These are phyloP conservation scores for Orobanche coerulescens DNA, from an alignment of 257 asterid species.

Conservation along the genomic window DNA sequence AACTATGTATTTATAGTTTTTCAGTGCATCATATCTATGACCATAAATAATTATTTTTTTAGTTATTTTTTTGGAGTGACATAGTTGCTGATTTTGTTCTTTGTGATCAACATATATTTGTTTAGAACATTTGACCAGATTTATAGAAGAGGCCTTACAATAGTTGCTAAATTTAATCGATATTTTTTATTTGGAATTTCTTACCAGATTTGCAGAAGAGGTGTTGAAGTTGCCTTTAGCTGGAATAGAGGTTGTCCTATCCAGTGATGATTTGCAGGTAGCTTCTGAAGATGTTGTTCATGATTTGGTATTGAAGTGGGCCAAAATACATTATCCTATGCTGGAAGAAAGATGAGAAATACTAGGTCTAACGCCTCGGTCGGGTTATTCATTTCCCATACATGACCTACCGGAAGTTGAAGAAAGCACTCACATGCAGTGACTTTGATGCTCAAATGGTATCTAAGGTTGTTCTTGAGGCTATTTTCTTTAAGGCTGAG, in stretches of 20 bases:
- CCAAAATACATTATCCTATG: conserved; percentile 46
- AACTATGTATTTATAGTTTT: too few relatives aligned
- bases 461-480: too few relatives aligned
- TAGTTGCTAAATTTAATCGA: too few relatives aligned
- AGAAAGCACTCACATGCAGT: conserved; percentile 56
- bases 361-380: conserved; percentile 50
- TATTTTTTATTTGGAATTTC: too few relatives aligned
- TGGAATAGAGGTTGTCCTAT: conserved; percentile 74
- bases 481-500: conserved; percentile 75
- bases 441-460: conserved; percentile 70
- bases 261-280: conserved; percentile 83
- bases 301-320: conserved; percentile 76
- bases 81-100: too few relatives aligned
- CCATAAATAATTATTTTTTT: too few relatives aligned
- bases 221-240: conserved; percentile 76
- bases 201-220: too few relatives aligned
- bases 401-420: conserved; percentile 71
- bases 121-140: too few relatives aligned
- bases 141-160: too few relatives aligned
- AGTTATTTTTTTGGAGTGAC: too few relatives aligned
- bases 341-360: conserved; percentile 61
- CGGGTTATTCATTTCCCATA: conserved; percentile 69
- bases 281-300: conserved; percentile 88
- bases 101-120: too few relatives aligned
- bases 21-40: too few relatives aligned